These are phyloP conservation scores for Leucoagaricus sp. DNA, from an alignment of 1,284 basidiomycete genomes.

Conservation along the genomic window DNA sequence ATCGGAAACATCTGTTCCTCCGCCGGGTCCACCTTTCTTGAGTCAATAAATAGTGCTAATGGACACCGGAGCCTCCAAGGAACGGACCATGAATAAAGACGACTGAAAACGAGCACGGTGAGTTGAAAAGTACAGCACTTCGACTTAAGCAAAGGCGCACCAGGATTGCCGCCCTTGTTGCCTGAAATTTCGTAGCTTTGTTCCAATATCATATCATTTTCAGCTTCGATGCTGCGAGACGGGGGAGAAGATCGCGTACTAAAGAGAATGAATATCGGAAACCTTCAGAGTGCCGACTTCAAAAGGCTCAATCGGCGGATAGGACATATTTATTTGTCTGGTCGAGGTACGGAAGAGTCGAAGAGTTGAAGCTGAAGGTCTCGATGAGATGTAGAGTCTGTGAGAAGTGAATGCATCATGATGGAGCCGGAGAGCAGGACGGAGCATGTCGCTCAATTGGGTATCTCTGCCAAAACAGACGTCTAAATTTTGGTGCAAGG, in stretches of 20 bases:
- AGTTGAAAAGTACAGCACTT: too few species aligned
- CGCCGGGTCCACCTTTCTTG: conserved; percentile 69
- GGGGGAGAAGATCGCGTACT: conserved; percentile 51
- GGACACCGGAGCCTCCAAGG: not conserved
- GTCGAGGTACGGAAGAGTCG: not conserved
- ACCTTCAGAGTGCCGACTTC: conserved; percentile 71
- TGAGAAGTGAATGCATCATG: not conserved
- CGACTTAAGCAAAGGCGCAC: conserved; percentile 37
- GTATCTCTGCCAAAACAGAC: not conserved
- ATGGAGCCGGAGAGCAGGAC: not conserved
- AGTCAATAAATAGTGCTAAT: conserved; percentile 2
- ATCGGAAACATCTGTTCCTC: conserved; percentile 66
- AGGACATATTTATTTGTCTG: conserved; percentile 38
- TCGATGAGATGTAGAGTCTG: not conserved
- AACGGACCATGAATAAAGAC: conserved; percentile 76
- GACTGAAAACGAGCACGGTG: conserved; percentile 43
- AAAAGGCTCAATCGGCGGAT: conserved; percentile 64
- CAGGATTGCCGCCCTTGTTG: conserved; percentile 74
- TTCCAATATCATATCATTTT: not conserved
- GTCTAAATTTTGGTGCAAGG: not conserved
- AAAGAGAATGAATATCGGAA: conserved; percentile 73
- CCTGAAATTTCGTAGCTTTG: conserved; percentile 80
- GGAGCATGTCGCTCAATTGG: conserved; percentile 6
- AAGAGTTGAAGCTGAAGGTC: not conserved
- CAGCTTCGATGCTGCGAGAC: not conserved